Evolutionary conservation across 2,329 filamentous ascomycete species (phyloP).

Genomic region (Laburnicola sp.): DNA sequence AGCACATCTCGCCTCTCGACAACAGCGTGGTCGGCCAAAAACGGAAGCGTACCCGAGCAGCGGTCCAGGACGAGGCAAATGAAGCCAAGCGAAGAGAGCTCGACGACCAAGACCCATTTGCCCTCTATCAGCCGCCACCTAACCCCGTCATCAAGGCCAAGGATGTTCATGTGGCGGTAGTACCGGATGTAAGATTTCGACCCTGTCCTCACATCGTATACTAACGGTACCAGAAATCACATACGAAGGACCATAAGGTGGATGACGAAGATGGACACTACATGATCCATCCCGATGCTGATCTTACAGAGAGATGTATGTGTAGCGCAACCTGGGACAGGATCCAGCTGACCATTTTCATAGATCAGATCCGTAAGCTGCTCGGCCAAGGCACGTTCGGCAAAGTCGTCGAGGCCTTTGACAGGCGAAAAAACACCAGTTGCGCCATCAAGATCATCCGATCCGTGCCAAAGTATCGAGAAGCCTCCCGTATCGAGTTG

Average conservation of each 20-base stretch:
- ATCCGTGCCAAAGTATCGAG: constrained; percentile 96
- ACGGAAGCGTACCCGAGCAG: constrained; percentile 82
- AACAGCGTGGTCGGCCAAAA: constrained; percentile 76
- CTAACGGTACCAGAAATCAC: constrained; percentile 46
- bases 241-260: constrained; percentile 67
- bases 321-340: constrained; percentile 24
- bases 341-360: constrained; percentile 18
- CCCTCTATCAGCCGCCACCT: constrained; percentile 82
- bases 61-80: constrained; percentile 80
- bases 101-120: constrained; percentile 71
- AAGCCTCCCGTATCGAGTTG: constrained; percentile 92
- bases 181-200: constrained; percentile 59
- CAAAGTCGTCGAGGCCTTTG: constrained; percentile 92
- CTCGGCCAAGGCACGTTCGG: constrained; percentile 97
- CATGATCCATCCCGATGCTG: constrained; percentile 83
- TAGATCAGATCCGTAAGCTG: constrained; percentile 85
- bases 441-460: constrained; percentile 98
- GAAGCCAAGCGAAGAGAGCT: constrained; percentile 65
- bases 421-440: constrained; percentile 73
- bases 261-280: constrained; percentile 98
- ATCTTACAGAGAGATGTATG: constrained; percentile 88
- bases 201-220: not conserved
- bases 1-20: constrained; percentile 64
- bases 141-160: constrained; percentile 88
- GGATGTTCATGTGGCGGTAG: constrained; percentile 60